Evolutionary conservation across 1,139 yeast species (phyloP), one percentile per base, ranked within the genome.

Genomic region (Wickerhamiella pararugosa): DNA sequence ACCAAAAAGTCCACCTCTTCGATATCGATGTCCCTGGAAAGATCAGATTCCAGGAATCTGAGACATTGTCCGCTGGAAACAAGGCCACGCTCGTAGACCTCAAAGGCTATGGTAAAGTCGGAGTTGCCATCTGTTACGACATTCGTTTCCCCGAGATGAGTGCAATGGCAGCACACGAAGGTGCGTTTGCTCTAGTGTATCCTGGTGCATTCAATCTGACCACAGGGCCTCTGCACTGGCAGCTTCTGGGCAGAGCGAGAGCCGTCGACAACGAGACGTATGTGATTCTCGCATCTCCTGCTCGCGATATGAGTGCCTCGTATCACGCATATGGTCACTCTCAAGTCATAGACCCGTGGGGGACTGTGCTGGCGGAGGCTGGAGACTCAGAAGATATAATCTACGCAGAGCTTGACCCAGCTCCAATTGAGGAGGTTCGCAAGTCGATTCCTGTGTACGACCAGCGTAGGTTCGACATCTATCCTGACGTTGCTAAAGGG

Each of bases 141-240:
- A 75, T 87, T 52, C 67, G 97, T 50, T 87, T 87, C 65, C 95
- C 94, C 1, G 96, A 87, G 59, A 67, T 86, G 50, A 94, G 96
- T 1, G 71, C 76, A 51, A 69, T 79, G 25, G 86, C 93, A 6
- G 76, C 93, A 4, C 71, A 96, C 50, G 29, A 76, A 44, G 60
- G 66, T 45, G 77, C 94, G 0, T 84, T 84, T 62, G 93, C 92
- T 32, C 79, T 86, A 90, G 69, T 84, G 42, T 86, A 84, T 52
- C 97, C 97, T 0, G 94, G 95, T 42, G 97, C 97, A 0, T 87
- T 87, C 66, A 87, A 87, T 65, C 82, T 94, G 25, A 83, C 90
- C 29, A 87, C 97, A 0, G 97, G 97, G 0, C 97, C 97, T 1
- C 66, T 83, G 56, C 96, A 84, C 59, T 87, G 97, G 97, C 80